Conservation (phyloP, 371 early-diverging fungal species). For the Mucor piriformis region DNA sequence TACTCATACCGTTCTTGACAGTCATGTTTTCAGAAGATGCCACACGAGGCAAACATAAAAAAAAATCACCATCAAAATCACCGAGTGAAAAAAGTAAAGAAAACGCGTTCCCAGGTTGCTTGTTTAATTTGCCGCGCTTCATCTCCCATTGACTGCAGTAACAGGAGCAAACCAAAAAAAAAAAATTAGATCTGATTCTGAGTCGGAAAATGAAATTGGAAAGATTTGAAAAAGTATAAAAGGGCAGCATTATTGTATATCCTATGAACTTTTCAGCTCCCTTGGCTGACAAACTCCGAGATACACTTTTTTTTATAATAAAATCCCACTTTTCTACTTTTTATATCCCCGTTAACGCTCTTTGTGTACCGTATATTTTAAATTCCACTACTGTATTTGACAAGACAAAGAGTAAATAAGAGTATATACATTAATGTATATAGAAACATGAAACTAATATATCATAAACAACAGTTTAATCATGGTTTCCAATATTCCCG, state of each 20-base stretch:
- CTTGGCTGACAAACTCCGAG: slow-evolving; percentile 50
- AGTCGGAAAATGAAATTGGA: background rate
- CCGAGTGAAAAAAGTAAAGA: too few species aligned
- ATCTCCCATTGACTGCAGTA: too few species aligned
- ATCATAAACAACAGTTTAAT: background rate
- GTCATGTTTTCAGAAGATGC: too few species aligned
- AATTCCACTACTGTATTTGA: slow-evolving; percentile 3
- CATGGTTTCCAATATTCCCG: slow-evolving; percentile 49
- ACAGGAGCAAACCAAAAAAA: background rate
- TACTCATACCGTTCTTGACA: too few species aligned
- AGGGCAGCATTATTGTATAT: slow-evolving; percentile 6
- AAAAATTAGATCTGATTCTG: background rate
- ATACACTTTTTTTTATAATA: slow-evolving; percentile 40
- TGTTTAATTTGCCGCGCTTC: too few species aligned
- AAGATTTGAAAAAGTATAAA: slow-evolving; percentile 26
- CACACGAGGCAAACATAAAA: too few species aligned
- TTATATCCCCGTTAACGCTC: background rate
- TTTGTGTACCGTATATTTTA: background rate
- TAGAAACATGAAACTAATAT: background rate
- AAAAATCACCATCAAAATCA: too few species aligned
- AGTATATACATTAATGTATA: background rate
- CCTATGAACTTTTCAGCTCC: slow-evolving; percentile 40
- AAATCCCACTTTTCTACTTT: slow-evolving; percentile 21
- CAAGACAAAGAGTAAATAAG: background rate
- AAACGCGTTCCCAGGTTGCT: too few species aligned